These are phyloP conservation scores for Trematosphaeria pertusa DNA, from an alignment of 2,329 filamentous ascomycete genomes.

Conservation along the genomic window DNA sequence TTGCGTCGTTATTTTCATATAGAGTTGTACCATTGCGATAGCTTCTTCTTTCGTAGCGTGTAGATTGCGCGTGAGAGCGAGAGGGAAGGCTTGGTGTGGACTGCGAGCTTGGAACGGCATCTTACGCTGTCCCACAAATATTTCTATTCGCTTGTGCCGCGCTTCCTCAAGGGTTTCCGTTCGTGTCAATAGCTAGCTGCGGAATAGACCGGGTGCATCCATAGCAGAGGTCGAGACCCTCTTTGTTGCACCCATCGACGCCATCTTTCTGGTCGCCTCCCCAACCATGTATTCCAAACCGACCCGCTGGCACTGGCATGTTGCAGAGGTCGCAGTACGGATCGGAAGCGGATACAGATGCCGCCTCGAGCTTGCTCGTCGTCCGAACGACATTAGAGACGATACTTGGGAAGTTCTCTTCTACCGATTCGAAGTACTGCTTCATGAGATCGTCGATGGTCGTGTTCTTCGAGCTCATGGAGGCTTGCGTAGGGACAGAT, in stretches of 20 bases:
- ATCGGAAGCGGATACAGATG: constrained; percentile 36
- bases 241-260: constrained; percentile 22
- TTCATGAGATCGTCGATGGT: constrained; percentile 92
- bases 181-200: constrained; percentile 3
- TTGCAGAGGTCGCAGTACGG: constrained; percentile 71
- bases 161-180: constrained; percentile 10
- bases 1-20: too few relatives aligned
- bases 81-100: too few relatives aligned
- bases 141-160: too few relatives aligned
- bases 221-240: constrained; percentile 65
- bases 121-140: too few relatives aligned
- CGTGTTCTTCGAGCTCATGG: constrained; percentile 73
- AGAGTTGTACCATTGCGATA: too few relatives aligned
- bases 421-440: constrained; percentile 86
- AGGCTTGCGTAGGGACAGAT: constrained; percentile 37
- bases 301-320: constrained; percentile 68
- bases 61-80: too few relatives aligned
- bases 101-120: too few relatives aligned
- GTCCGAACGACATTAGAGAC: constrained; percentile 96
- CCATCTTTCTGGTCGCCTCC: constrained; percentile 62
- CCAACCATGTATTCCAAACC: constrained; percentile 68
- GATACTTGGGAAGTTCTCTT: constrained; percentile 85
- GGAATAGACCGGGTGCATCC: constrained; percentile 71
- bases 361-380: constrained; percentile 75
- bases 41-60: too few relatives aligned